phyloP scores from a whole-genome alignment of 2,329 filamentous ascomycete genomes.

The Furcasterigmium sp. region DNA sequence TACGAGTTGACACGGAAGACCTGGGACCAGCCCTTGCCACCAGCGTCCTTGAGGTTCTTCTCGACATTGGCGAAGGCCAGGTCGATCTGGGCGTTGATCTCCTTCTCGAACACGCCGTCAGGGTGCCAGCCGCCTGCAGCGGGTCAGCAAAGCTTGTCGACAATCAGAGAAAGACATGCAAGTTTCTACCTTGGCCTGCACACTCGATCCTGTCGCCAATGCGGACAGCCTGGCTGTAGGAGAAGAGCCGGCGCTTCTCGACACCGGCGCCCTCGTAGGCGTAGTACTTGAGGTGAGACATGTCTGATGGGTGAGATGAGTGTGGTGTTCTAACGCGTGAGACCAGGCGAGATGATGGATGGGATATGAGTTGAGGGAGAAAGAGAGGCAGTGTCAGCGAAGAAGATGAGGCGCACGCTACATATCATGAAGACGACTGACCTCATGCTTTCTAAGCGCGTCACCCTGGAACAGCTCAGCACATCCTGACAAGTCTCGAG shows the following conservation, averaged over 20 bases:
- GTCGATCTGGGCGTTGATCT: conserved; percentile 40
- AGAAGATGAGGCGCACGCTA: too few relatives aligned
- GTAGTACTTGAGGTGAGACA: conserved; percentile 25
- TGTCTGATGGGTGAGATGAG: too few relatives aligned
- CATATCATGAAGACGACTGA: too few relatives aligned
- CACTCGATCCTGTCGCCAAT: conserved; percentile 41
- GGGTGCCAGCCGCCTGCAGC: conserved; percentile 24
- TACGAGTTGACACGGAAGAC: conserved; percentile 45
- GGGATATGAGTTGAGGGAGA: background rate
- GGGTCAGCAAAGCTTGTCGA: too few relatives aligned
- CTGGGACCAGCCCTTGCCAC: conserved; percentile 51
- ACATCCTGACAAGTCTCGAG: too few relatives aligned
- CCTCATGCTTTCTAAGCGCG: too few relatives aligned
- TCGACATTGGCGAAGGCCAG: conserved; percentile 55
- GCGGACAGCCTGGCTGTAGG: conserved; percentile 43
- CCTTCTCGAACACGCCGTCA: conserved; percentile 18
- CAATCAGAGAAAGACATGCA: background rate
- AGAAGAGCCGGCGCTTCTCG: conserved; percentile 19
- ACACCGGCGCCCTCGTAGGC: conserved; percentile 26
- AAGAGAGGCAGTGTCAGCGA: too few relatives aligned
- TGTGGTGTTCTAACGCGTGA: too few relatives aligned
- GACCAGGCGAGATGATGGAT: background rate
- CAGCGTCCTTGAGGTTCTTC: conserved; percentile 40
- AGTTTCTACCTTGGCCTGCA: conserved; percentile 37
- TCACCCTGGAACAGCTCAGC: too few relatives aligned